Evolutionary conservation across 1,284 basidiomycete genomes (phyloP).

Genomic region (Phylloboletellus chloephorus): DNA sequence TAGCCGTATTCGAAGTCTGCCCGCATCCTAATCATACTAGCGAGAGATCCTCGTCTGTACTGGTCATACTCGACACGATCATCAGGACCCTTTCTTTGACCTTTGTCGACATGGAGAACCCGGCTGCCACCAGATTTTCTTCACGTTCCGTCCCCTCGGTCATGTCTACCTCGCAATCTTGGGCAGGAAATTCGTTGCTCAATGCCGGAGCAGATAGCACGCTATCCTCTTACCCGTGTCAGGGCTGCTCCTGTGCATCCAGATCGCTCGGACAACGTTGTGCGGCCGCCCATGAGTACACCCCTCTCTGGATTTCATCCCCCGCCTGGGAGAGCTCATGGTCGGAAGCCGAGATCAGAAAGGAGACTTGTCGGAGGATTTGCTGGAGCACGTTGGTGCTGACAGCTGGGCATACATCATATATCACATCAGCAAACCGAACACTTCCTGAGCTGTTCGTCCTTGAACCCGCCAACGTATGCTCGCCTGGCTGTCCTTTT

Average conservation of each 20-base stretch:
- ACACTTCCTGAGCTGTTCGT: slow-evolving; percentile 49
- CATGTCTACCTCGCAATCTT: slow-evolving; percentile 13
- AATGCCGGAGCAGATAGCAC: background rate
- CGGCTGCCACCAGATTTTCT: slow-evolving; percentile 42
- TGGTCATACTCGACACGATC: slow-evolving; percentile 60
- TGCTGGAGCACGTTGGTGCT: slow-evolving; percentile 66
- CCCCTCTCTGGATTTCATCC: slow-evolving; percentile 58
- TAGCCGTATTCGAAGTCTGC: slow-evolving; percentile 67
- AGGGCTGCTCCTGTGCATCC: slow-evolving; percentile 48
- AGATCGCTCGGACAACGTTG: slow-evolving; percentile 51
- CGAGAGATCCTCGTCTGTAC: slow-evolving; percentile 49
- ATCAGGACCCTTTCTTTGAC: slow-evolving; percentile 57
- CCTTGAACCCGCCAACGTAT: slow-evolving; percentile 61
- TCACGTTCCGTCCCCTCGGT: slow-evolving; percentile 38
- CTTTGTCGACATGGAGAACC: slow-evolving; percentile 39
- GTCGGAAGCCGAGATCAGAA: slow-evolving; percentile 58
- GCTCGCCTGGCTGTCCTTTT: slow-evolving; percentile 23
- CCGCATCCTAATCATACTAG: slow-evolving; percentile 56
- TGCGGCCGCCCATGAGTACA: slow-evolving; percentile 44
- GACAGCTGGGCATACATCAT: slow-evolving; percentile 58
- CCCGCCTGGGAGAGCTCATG: slow-evolving; percentile 58
- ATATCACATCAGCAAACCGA: slow-evolving; percentile 44
- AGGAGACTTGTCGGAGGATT: slow-evolving; percentile 65
- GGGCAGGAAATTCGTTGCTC: slow-evolving; percentile 3
- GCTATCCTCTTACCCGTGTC: slow-evolving; percentile 2